These are phyloP conservation scores for Colletotrichum viniferum DNA, from an alignment of 2,329 filamentous ascomycete species.

Conservation along the genomic window DNA sequence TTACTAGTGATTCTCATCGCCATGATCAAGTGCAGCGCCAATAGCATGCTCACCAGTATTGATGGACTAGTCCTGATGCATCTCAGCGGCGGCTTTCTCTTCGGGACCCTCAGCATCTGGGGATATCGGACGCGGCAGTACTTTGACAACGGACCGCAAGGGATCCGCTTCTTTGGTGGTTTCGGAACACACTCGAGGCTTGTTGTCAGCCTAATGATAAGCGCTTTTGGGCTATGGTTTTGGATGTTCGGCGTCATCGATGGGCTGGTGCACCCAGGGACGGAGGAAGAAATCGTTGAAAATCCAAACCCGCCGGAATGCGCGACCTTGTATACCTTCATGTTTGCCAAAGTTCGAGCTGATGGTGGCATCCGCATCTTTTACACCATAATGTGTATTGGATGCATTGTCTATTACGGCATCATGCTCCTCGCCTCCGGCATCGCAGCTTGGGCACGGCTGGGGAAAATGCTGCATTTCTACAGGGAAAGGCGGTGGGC, in stretches of 20 bases:
- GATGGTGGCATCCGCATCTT: slow-evolving; percentile 25
- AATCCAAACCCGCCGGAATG: slow-evolving; percentile 22
- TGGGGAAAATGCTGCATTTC: not conserved
- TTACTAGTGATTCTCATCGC: slow-evolving; percentile 32
- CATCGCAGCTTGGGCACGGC: slow-evolving; percentile 22
- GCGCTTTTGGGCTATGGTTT: slow-evolving; percentile 30
- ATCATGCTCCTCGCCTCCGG: slow-evolving; percentile 24
- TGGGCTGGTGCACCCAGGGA: slow-evolving; percentile 8
- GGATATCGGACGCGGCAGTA: slow-evolving; percentile 30
- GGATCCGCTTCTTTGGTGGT: slow-evolving; percentile 26
- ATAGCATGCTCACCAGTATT: slow-evolving; percentile 19
- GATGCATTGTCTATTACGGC: slow-evolving; percentile 25
- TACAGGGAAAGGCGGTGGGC: not conserved
- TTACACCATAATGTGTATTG: slow-evolving; percentile 25
- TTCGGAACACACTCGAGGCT: slow-evolving; percentile 29
- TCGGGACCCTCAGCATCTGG: slow-evolving; percentile 30
- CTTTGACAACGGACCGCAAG: slow-evolving; percentile 21
- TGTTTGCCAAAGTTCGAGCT: slow-evolving; percentile 28
- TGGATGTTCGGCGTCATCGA: slow-evolving; percentile 27
- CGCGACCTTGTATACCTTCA: slow-evolving; percentile 25
- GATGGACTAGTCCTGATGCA: slow-evolving; percentile 33
- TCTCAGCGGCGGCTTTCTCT: slow-evolving; percentile 30
- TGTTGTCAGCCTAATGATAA: slow-evolving; percentile 25
- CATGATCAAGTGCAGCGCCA: slow-evolving; percentile 25
- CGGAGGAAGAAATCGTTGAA: slow-evolving; percentile 15